Base-by-base conservation (phyloP, 2,329 filamentous ascomycete species). In the Penicillium sp. region DNA sequence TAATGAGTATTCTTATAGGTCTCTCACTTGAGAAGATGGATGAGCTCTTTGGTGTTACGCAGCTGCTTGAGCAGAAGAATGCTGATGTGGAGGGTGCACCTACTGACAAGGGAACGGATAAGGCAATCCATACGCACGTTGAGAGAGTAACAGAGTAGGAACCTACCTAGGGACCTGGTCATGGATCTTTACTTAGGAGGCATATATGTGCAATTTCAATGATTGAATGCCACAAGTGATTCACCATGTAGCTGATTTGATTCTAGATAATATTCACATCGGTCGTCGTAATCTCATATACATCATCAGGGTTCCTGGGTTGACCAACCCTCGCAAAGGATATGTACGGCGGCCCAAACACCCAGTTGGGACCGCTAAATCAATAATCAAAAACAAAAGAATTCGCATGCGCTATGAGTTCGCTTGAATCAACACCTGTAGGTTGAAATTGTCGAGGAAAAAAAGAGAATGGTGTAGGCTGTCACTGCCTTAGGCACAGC, bases 11-110 rank as follows among this genome's bases (percentile, higher is more conserved):
- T 19, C 5, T 12, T 49, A 39, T 28, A 69, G 66, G 73, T n/a
- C 52, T 77, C 28, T 75, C 74, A 36, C 72, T 86, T 51, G 82
- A 86, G 69, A 79, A 77, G 65, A 84, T 85, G 81, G 80, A 85
- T 62, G 80, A 84, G 59, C 72, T 86, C 13, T 86, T 86, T 63
- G 82, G 82, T 38, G 74, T 83, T 41, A 79, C 78, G 3, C 77
- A 81, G 52, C 57, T 76, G 28, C 8, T 56, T 10, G 52, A 61
- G 29, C 49, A 52, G 4, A 64, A 65, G 50, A 37, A 39, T 6
- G 50, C 39, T 4, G 61, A 62, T 36, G 30, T 49, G 1, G 63
- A 64, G 50, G 52, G 51, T 13, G 50, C 33, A 2, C 39, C 46
- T 8, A 40, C 36, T 41, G 35, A 18, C 1, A 49, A 30, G 10